Evolutionary conservation across 2,329 filamentous ascomycete genomes (phyloP), one percentile per base, ranked within the genome.

Genomic region (Diaporthe ilicicola): DNA sequence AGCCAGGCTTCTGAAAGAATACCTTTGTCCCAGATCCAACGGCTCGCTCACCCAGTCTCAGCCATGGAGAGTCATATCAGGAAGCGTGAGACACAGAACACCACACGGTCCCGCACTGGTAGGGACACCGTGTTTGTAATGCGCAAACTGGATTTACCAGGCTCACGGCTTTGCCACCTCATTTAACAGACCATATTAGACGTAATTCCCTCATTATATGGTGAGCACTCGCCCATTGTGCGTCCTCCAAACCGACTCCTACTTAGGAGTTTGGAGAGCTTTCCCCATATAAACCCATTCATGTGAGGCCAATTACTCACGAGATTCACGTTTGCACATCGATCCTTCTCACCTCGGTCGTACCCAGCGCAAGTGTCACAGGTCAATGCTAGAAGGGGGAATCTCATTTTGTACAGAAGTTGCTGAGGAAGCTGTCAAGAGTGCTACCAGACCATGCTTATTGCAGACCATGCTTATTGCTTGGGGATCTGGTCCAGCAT

Each of bases 401-500:
- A 61, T 71, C 51, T 69, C 44, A 71, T 71, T 70, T 65, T 46
- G 50, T 55, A 66, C 68, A 70, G 37, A 54, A 24, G 42, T 15
- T 34, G 32, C 61, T 24, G 24, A 42, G 27, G 37, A 39, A 34
- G 44, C 34, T 51, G 50, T 22, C 61, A 34, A 54, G 54, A 59
- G 62, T 29, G 46, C 46, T 15, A 39, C 71, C 65, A 51, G 7
- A 13, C 9, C 13, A 13, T 15, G 17, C 53, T 54, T 75, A 70
- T 55, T 72, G 74, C 69, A 51, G 7, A 13, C 9, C 13, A 13
- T 15, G 17, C 53, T 54, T 75, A 70, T 55, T 72, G 74, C 69
- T 78, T 76, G 29, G 77, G 76, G 68, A 90, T 80, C 70, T 88
- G 85, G 71, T 90, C 88, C 66, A 98, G 82, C 82, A 97, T 86